These are phyloP conservation scores for Colletotrichum godetiae DNA, from an alignment of 2,329 filamentous ascomycete species.

Conservation along the genomic window DNA sequence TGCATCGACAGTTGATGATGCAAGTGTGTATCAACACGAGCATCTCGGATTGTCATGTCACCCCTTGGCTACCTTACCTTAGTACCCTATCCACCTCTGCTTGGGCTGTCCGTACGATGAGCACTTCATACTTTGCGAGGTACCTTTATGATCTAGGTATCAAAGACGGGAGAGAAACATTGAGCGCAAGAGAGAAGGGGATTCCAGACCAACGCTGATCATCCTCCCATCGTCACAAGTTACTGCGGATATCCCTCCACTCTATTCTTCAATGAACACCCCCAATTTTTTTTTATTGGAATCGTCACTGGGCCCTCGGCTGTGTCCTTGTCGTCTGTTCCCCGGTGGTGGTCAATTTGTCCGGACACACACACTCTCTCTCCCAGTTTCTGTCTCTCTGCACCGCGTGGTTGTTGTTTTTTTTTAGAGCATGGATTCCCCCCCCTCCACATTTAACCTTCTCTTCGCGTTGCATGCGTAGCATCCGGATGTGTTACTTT, in stretches of 20 bases:
- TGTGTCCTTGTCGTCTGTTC: background rate
- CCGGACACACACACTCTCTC: background rate
- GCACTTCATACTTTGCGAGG: too few relatives aligned
- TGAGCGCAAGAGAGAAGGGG: background rate
- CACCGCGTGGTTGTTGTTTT: background rate
- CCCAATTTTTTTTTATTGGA: background rate
- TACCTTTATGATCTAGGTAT: too few relatives aligned
- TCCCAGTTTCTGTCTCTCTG: background rate
- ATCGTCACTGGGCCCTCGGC: conserved; percentile 1
- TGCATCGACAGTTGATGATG: conserved; percentile 8
- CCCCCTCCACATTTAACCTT: conserved; percentile 13
- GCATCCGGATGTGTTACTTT: background rate
- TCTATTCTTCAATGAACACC: conserved; percentile 3
- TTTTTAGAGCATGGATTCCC: conserved; percentile 1
- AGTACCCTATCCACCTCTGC: background rate
- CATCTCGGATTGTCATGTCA: background rate
- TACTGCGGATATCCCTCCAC: background rate
- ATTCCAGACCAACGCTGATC: background rate
- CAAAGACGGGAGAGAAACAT: background rate
- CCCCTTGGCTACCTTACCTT: background rate
- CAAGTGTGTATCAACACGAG: conserved; percentile 1
- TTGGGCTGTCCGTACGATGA: too few relatives aligned
- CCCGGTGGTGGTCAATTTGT: background rate
- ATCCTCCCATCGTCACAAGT: background rate
- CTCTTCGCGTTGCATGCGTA: conserved; percentile 3